phyloP scores from a whole-genome alignment of 345 rosid genomes.

The Pistacia integerrima region DNA sequence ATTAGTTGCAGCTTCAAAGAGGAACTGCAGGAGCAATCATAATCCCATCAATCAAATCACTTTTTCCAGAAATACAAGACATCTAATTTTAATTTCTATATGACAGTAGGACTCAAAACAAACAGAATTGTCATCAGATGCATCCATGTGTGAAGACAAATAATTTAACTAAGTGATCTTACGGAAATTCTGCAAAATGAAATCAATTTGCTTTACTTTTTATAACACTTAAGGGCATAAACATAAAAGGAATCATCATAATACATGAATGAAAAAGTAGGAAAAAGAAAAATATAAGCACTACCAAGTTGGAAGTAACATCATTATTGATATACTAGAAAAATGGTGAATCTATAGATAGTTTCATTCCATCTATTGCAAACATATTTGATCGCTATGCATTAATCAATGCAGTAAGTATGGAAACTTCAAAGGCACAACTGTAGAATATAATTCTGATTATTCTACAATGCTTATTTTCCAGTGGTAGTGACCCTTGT shows the following conservation, averaged over 20 bases:
- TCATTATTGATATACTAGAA: slow-evolving; percentile 1
- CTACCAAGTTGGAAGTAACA: not conserved
- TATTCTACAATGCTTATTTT: too few relatives aligned
- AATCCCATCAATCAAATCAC: not conserved
- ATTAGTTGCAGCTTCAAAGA: slow-evolving; percentile 66
- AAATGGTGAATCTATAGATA: slow-evolving; percentile 3
- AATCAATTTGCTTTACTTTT: not conserved
- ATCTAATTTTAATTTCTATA: not conserved
- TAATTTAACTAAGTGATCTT: not conserved
- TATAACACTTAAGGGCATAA: not conserved
- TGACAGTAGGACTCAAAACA: not conserved
- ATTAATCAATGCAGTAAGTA: too few relatives aligned
- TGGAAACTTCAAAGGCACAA: too few relatives aligned
- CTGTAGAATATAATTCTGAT: too few relatives aligned
- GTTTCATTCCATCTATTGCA: not conserved
- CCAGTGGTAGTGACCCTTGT: too few relatives aligned
- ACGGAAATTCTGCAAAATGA: not conserved
- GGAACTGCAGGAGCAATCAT: slow-evolving; percentile 48
- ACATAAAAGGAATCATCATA: not conserved
- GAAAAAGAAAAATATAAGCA: not conserved
- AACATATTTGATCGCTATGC: not conserved
- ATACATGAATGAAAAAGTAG: not conserved
- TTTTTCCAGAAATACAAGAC: too few relatives aligned
- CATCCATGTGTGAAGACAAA: not conserved
- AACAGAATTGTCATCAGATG: slow-evolving; percentile 7